Evolutionary conservation across 495 filamentous ascomycete genomes (phyloP), one percentile per base, ranked within the genome.

Genomic region (Penicillium chermesinum): DNA sequence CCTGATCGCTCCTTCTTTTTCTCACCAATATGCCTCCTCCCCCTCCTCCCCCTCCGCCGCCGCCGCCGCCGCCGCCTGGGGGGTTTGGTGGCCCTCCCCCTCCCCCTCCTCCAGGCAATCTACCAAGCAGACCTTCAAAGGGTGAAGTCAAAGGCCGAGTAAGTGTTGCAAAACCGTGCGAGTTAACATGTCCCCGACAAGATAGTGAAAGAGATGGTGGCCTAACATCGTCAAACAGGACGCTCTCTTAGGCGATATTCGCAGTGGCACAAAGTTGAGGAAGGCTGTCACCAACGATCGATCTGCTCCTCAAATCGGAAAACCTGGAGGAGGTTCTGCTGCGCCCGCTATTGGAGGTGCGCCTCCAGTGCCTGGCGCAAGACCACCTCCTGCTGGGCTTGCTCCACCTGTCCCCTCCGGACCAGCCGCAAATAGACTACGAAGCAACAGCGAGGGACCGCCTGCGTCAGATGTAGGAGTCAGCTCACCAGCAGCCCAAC

Each of bases 211-310:
- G 16, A 38, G 15, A 17, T 12, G 22, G 13, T 13, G 8, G 13
- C 52, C 73, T 78, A 48, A 67, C 73, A 30, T 33, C 46, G 37
- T 36, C 10, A 35, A 14, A 38, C 60, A 97, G 91, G 85, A 87
- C 54, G 90, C 90, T 17, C 75, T 98, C n/a, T 80, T 97, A 19
- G 73, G 76, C 56, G 91, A 96, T 70, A 98, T 98, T 53, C 71
- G 74, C 41, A 95, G 95, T 73, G 93, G 94, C 33, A 73, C 74
- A 50, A 66, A 48, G 33, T 74, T 98, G 36, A 96, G 86, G 73
- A 96, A 96, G 70, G 70, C 89, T 9, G 86, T 90, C 20, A 94
- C 89, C 48, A 96, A 98, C 66, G 93, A 98, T 71, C 82, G 93
- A 67, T 96, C 91, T 34, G 90, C 89, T 13, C 93, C 93, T 1